Evolutionary conservation across 805 yeast genomes (phyloP), one percentile per base, ranked within the genome.

Genomic region (Kregervanrija pseudodelftensis): DNA sequence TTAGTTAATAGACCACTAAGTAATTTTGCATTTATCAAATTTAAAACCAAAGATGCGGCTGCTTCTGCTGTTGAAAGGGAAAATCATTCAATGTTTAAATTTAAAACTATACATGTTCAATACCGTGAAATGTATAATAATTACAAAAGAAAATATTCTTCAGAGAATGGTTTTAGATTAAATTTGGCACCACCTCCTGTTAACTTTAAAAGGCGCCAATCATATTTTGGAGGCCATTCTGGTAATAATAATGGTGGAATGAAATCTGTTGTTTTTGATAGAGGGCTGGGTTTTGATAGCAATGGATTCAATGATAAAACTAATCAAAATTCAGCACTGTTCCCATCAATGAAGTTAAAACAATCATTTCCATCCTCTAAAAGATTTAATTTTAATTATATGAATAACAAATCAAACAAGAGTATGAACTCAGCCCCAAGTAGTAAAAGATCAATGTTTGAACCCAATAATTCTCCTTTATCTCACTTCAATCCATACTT

Each of bases 1-100:
- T 69, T 83, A 37, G 74, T 84, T 33, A 61, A 73, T 35, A 76
- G 75, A 53, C 76, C 68, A 3, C 65, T 69, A 41, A 69, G 68
- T 41, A 69, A 75, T 30, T 86, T 85, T 70, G 95, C 95, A 1
- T 87, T 88, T 56, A 76, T 88, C 48, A 76, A 76, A 46, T 88
- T 68, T 56, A 70, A 68, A 33, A 68, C 73, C 10, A 89, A 82
- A 53, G 72, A 74, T 16, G 77, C 93, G 16, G 95, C 95, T 8
- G 95, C 93, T 5, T 73, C 85, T 40, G 95, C 96, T 1, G 86
- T 88, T 43, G 95, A 87, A 61, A 72, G 80, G 49, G 93, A 85
- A 58, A 87, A 89, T 58, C 95, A 87, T 63, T 73, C 95, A 2
- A 74, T 81, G 60, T 79, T 88, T 57, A 66, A 77, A 55, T 79